These are phyloP conservation scores for Mycena rosella DNA, from an alignment of 768 basidiomycete genomes.

Conservation along the genomic window DNA sequence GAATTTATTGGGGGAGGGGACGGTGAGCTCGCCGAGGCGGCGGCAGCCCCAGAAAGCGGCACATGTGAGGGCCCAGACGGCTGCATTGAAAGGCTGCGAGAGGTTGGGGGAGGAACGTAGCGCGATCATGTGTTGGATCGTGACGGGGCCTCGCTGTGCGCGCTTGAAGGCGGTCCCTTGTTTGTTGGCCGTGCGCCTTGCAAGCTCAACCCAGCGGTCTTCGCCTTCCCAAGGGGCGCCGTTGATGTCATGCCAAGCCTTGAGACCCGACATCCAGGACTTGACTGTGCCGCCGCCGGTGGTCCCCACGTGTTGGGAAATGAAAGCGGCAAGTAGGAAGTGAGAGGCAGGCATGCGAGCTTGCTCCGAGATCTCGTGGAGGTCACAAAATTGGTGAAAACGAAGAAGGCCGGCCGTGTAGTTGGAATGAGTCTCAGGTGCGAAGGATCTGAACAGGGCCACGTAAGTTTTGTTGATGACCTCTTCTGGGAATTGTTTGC, in stretches of 20 bases:
- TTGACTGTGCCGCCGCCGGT: conserved; percentile 41
- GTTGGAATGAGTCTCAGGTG: conserved; percentile 36
- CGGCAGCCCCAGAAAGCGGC: conserved; percentile 53
- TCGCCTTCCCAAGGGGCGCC: conserved; percentile 51
- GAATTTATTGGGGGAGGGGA: too few relatives aligned
- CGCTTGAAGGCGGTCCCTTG: conserved; percentile 36
- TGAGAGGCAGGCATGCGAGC: conserved; percentile 50
- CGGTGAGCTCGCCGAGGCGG: conserved; percentile 44
- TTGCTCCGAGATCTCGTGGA: conserved; percentile 41
- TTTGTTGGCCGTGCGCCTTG: conserved; percentile 36
- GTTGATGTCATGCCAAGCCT: too few relatives aligned
- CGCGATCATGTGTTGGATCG: conserved; percentile 46
- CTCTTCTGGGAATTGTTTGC: conserved; percentile 25
- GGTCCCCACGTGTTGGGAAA: conserved; percentile 29
- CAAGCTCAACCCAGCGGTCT: conserved; percentile 40
- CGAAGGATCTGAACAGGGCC: conserved; percentile 34
- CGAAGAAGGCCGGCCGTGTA: conserved; percentile 51
- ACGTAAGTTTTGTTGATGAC: conserved; percentile 13
- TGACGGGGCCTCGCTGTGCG: conserved; percentile 46
- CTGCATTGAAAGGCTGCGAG: conserved; percentile 42
- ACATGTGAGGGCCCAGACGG: conserved; percentile 48
- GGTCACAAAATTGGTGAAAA: conserved; percentile 55
- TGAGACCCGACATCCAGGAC: too few relatives aligned
- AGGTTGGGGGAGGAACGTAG: conserved; percentile 28
- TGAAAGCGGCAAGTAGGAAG: conserved; percentile 46